phyloP scores from a whole-genome alignment of 805 yeast genomes.

The Isabelozyma heimii region DNA sequence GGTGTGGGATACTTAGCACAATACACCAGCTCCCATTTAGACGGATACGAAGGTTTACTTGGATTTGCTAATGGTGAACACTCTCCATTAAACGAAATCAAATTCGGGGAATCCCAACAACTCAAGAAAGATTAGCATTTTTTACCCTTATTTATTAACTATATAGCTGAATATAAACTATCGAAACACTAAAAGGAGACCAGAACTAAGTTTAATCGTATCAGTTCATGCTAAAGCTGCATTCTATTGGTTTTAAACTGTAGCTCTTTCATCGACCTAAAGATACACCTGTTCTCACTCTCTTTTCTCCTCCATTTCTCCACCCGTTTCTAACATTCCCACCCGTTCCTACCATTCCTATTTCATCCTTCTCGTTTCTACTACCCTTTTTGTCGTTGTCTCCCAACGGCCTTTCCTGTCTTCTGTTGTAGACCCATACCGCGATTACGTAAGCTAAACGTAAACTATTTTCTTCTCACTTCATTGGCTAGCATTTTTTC shows the following conservation, averaged over 20 bases:
- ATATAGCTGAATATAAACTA: not conserved
- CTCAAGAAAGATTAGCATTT: not conserved
- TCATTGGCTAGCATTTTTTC: constrained; percentile 1
- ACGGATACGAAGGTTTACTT: constrained; percentile 29
- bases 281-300: too few relatives aligned
- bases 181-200: not conserved
- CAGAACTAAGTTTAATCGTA: too few relatives aligned
- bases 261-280: too few relatives aligned
- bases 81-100: constrained; percentile 36
- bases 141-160: too few relatives aligned
- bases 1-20: constrained; percentile 34
- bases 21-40: constrained; percentile 23
- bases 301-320: too few relatives aligned
- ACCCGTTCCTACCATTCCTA: too few relatives aligned
- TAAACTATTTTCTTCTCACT: not conserved
- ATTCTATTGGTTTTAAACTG: too few relatives aligned
- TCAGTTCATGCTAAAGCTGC: too few relatives aligned
- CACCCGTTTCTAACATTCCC: too few relatives aligned
- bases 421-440: not conserved
- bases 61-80: constrained; percentile 35
- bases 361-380: too few relatives aligned
- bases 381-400: too few relatives aligned
- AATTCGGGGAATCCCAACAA: constrained; percentile 37
- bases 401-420: not conserved
- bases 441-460: not conserved